Percentiles rank a stretch among this genome's conserved stretches.
phyloP scores from a whole-genome alignment of 345 rosid species.

The Gossypioides kirkii region DNA sequence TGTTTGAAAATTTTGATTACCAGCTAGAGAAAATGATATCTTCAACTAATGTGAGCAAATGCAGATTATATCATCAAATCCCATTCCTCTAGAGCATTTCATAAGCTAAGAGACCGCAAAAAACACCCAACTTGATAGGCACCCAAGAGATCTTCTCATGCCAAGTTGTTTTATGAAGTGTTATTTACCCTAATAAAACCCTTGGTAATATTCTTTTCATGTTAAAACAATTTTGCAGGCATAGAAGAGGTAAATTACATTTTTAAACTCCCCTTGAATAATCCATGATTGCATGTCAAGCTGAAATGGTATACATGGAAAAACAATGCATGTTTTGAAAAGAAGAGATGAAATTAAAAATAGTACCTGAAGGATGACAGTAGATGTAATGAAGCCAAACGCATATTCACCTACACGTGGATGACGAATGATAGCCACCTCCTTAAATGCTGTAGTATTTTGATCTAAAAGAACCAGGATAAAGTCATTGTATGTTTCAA shows the following conservation, averaged over 20 bases:
- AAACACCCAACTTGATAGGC: neutral
- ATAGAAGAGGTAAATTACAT: neutral
- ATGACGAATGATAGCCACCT: slow-evolving; percentile 89
- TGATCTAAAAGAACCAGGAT: slow-evolving; percentile 48
- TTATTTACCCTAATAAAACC: neutral
- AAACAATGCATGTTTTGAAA: neutral
- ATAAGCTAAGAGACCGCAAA: neutral
- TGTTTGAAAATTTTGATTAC: neutral
- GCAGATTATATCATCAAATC: neutral
- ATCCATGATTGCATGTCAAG: neutral
- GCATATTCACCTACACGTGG: slow-evolving; percentile 38
- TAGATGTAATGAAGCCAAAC: slow-evolving; percentile 82
- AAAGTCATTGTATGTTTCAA: slow-evolving; percentile 6
- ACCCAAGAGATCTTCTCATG: neutral
- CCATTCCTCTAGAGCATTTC: neutral
- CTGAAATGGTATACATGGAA: neutral
- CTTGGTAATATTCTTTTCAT: neutral
- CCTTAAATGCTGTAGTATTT: slow-evolving; percentile 89
- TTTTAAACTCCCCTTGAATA: neutral
- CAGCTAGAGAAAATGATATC: neutral
- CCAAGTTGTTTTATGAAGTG: neutral
- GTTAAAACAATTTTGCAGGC: neutral
- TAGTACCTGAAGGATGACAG: slow-evolving; percentile 75
- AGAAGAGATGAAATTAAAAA: neutral
- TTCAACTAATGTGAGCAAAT: neutral